Evolutionary conservation across 345 rosid genomes (phyloP), one percentile per base, ranked within the genome.

Genomic region (Eutrema yunnanense): DNA sequence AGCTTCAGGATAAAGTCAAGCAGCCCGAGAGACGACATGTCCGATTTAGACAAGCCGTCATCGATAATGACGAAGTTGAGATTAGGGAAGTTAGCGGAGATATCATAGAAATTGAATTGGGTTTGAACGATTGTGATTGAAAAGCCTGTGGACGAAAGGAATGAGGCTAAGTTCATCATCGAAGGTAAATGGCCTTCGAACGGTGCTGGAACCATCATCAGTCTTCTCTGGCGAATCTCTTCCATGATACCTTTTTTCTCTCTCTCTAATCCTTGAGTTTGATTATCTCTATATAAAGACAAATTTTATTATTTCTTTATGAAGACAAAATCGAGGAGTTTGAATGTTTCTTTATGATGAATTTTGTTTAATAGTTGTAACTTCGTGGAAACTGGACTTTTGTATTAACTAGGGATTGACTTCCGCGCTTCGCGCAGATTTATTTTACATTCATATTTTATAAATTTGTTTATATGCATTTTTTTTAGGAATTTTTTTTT

Each of bases 131-230:
- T 26, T 12, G 89, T 79, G 72, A 90, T 80, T 58, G 82, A 76
- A 75, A 84, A 87, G n/a, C 89, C 87, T 36, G 59, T 73, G 11
- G 84, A 81, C 49, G 82, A 74, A 27, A 90, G 88, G 58, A 65
- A 59, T 32, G 84, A 58, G 10, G 80, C 92, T 1, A 87, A 83
- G 42, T 83, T 86, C 81, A 88, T 84, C 88, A 88, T 83, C 0
- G 92, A 88, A 60, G 75, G 89, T 53, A 84, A 54, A 69, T 90
- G 95, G 44, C 97, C 95, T 60, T 84, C 82, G 44, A 80, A 74
- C 9, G 92, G 89, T 6, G 62, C 72, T 0, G 89, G 86, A 29
- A 88, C 79, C 8, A 90, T 74, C 33, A 90, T 76, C 52, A 85
- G 5, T 65, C 52, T 65, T 56, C 3, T 65, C 71, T 16, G 41